A percentile compares a stretch with the other conserved stretches of the same genome.
These are phyloP conservation scores for Ogataea wickerhamii DNA, from an alignment of 805 yeast genomes.

Conservation along the genomic window DNA sequence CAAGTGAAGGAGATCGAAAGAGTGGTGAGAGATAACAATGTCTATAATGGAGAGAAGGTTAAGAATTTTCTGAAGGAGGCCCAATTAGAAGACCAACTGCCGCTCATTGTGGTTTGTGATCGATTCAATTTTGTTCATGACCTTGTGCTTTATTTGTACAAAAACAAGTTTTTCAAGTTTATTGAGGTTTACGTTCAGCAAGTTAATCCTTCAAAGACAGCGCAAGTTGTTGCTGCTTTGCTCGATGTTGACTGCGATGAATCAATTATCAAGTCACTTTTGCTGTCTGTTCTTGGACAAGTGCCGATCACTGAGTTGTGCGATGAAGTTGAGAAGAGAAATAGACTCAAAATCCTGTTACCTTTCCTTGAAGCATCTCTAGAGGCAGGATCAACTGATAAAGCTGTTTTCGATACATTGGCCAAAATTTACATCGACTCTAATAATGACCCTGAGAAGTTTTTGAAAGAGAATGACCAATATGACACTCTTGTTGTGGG, in stretches of 20 bases:
- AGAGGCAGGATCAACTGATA: conserved; percentile 79
- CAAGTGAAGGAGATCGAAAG: conserved; percentile 95
- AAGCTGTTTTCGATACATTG: conserved; percentile 88
- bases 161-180: conserved; percentile 91
- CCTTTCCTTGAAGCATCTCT: conserved; percentile 92
- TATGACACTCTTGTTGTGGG: conserved; percentile 96
- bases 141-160: conserved; percentile 87
- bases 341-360: conserved; percentile 82
- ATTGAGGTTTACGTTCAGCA: conserved; percentile 98
- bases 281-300: conserved; percentile 86
- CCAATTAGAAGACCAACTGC: conserved; percentile 89
- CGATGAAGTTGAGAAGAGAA: conserved; percentile 93
- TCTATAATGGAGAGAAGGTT: conserved; percentile 95
- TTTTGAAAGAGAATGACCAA: conserved; percentile 82
- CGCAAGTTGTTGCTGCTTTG: conserved; percentile 94
- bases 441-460: conserved; percentile 95
- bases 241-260: conserved; percentile 98
- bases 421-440: conserved; percentile 98
- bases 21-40: conserved; percentile 88
- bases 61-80: conserved; percentile 96
- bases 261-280: conserved; percentile 70
- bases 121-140: conserved; percentile 90
- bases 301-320: conserved; percentile 90
- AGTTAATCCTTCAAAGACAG: conserved; percentile 92
- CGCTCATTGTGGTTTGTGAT: conserved; percentile 94